Evolutionary conservation across 148 eudicot genomes (phyloP).

Genomic region (Vaccinium vitisidaea): DNA sequence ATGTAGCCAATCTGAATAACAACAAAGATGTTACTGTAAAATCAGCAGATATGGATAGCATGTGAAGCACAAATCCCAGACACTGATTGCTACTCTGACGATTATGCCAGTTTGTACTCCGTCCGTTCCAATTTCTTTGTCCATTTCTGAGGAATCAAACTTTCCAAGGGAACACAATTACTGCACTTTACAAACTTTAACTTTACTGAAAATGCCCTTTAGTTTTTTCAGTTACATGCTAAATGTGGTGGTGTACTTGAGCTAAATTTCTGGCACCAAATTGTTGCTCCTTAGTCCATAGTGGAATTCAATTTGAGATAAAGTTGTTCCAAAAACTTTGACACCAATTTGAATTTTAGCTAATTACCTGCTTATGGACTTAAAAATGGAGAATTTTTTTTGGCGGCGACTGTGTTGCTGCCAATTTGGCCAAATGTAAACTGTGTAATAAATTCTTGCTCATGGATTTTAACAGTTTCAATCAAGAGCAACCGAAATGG

Average conservation of each 20-base stretch:
- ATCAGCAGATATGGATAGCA: background rate
- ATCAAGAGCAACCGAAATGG: no score
- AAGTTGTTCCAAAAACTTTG: background rate
- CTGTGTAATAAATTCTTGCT: no score
- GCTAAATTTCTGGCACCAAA: background rate
- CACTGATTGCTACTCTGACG: background rate
- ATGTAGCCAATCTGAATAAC: conserved; percentile 56
- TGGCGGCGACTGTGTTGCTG: no score
- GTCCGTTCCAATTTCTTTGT: background rate
- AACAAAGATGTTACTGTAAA: conserved; percentile 2
- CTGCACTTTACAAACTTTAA: background rate
- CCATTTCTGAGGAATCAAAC: background rate
- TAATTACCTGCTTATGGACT: no score
- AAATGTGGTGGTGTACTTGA: background rate
- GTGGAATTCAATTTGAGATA: background rate
- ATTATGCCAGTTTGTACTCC: background rate
- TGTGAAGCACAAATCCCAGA: background rate
- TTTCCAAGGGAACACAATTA: background rate
- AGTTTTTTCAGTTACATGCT: background rate
- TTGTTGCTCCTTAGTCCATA: background rate
- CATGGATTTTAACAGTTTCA: no score
- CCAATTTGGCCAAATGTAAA: no score
- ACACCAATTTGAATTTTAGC: background rate
- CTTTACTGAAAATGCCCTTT: background rate
- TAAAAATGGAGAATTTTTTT: no score